Evolutionary conservation across 352 stramenopile species (phyloP), one percentile per base, ranked within the genome.

Genomic region (Aphanomyces stellatus): DNA sequence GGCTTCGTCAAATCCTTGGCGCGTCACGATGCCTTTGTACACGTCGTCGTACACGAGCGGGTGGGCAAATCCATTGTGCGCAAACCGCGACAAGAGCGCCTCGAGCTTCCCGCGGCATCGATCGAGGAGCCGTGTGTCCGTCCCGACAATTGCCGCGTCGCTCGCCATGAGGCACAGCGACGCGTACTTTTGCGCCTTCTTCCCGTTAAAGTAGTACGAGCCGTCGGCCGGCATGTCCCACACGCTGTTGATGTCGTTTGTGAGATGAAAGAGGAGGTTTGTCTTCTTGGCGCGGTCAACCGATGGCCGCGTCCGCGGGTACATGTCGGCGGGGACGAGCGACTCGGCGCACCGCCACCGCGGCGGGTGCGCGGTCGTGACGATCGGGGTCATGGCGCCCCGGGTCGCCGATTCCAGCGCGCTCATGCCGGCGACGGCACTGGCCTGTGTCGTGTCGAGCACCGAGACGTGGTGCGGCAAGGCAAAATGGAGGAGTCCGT

Each of bases 171-270:
- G 43, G 65, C 82, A 89, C 49, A 91, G 62, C 25, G 83, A 88
- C 33, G 83, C 83, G 51, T 89, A 90, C 79, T 91, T 92, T 65
- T 92, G 83, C 53, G 79, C 85, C 13, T 72, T 73, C 64, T 92
- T 92, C 53, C 83, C 83, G 37, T 82, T 89, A 64, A 79, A 92
- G 71, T 92, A 92, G 77, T 85, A 90, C 40, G 74, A 88, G 8
- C 24, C 55, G 30, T 74, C 72, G 17, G 74, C 62, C 4, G 51
- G 33, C 51, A 82, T 74, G 17, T 37, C 70, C 83, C 83, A 90
- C 5, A 81, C 71, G 7, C 53, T 70, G 10, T 67, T 72, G 64
- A 92, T 89, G 34, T 92, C 83, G 8, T 67, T 73, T 43, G 82
- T 34, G 13, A 88, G 72, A 2, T 35, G 48, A 17, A 15, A 28